These are phyloP conservation scores for Vitis hybrid DNA, from an alignment of 177 flowering plant genomes.

Conservation along the genomic window DNA sequence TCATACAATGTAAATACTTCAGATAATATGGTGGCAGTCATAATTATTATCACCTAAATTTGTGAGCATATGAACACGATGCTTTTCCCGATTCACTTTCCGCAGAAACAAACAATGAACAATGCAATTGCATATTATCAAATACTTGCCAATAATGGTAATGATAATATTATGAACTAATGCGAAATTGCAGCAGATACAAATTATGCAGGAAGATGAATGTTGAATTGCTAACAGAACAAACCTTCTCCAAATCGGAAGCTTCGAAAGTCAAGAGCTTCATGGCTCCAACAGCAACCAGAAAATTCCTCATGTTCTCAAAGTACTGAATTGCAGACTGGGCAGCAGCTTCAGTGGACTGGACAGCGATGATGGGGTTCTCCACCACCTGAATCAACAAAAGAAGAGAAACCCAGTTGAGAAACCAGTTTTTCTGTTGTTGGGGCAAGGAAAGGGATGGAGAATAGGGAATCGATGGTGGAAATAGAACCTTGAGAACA, in stretches of 20 bases:
- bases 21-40: too few relatives aligned
- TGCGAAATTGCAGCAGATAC: too few relatives aligned
- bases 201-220: too few relatives aligned
- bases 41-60: too few relatives aligned
- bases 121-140: neutral
- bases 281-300: slow-evolving; percentile 71
- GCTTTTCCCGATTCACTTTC: too few relatives aligned
- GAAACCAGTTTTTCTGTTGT: too few relatives aligned
- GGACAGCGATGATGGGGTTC: slow-evolving; percentile 52
- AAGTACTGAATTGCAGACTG: slow-evolving; percentile 84
- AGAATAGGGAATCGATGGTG: neutral
- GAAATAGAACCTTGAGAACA: slow-evolving; percentile 56
- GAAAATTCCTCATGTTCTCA: slow-evolving; percentile 85
- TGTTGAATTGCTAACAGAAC: neutral
- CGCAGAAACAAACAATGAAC: neutral
- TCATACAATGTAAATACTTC: too few relatives aligned
- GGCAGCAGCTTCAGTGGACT: slow-evolving; percentile 64
- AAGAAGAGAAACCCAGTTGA: neutral
- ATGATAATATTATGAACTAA: too few relatives aligned
- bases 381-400: slow-evolving; percentile 63
- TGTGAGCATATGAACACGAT: too few relatives aligned
- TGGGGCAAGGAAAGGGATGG: neutral
- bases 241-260: slow-evolving; percentile 84
- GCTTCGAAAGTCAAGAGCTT: slow-evolving; percentile 80
- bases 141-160: neutral